Conservation (phyloP, 345 rosid species). For the Ceriops zippeliana region DNA sequence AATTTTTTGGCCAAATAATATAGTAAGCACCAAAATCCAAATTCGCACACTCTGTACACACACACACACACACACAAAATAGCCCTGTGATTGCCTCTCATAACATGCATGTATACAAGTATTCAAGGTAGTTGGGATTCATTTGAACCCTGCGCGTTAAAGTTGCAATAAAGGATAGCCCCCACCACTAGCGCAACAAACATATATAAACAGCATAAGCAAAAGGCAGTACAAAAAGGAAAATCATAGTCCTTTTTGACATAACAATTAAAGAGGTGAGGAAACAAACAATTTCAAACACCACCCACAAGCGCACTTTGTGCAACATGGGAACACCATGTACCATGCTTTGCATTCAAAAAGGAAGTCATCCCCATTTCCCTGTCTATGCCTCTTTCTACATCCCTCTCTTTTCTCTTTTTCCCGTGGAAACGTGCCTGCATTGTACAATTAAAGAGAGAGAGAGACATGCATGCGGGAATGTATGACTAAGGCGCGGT, state of each 20-base stretch:
- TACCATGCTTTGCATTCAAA: constrained; percentile 33
- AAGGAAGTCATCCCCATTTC: neutral
- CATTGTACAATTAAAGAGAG: constrained; percentile 13
- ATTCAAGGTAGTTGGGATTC: neutral
- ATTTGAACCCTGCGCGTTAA: neutral
- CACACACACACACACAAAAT: too few species aligned
- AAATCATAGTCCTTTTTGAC: neutral
- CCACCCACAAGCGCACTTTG: neutral
- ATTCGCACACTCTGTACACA: neutral
- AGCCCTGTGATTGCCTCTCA: neutral
- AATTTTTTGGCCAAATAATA: neutral
- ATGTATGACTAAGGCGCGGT: constrained; percentile 13
- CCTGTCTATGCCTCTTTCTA: neutral
- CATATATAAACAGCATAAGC: too few species aligned
- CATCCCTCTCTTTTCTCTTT: neutral
- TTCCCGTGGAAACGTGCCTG: constrained; percentile 29
- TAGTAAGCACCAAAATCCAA: neutral
- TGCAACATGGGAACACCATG: constrained; percentile 25
- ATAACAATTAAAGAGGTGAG: neutral
- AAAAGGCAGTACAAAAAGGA: neutral
- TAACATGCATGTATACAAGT: neutral
- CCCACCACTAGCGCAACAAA: neutral
- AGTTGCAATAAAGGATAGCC: neutral
- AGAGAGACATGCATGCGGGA: constrained; percentile 39
- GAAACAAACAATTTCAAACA: constrained; percentile 17